Base-by-base conservation (phyloP, 352 stramenopile species). In the Pythium apleroticum region DNA sequence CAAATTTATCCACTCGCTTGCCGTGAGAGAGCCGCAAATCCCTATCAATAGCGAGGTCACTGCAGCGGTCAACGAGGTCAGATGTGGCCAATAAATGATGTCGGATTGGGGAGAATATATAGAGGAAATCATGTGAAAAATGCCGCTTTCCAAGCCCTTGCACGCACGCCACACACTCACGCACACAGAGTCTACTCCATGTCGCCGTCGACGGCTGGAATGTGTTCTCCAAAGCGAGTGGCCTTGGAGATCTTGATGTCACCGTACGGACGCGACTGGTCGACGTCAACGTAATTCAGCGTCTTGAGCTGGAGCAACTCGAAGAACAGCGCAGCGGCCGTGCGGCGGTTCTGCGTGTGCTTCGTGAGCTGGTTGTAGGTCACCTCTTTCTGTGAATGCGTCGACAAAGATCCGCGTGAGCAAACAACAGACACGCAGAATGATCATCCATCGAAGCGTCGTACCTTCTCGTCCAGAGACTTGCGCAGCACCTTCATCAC, bases 281-380 rank as follows among this genome's bases (percentile, higher is more conserved):
- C 78, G 22, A 99, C 69, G 57, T 98, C 88, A 31, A 99, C 90
- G 74, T 97, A 99, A 78, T 99, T 96, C 69, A 98, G 96, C 4
- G 96, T 99, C 76, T 99, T 98, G n/a, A 99, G 80, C 74, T 98
- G 89, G 3, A 99, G 83, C 19, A 99, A 80, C 72, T 99, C 96
- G 65, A 99, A 99, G 74, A 99, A 99, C 39, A 98, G 81, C 46
- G 86, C 93, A 12, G 94, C 90, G 24, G 95, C 96, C 52, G 92
- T 99, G 48, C 95, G 76, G 63, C 86, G 80, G 62, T 74, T 93
- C 52, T 88, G 75, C 6, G 84, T 95, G 45, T 88, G 80, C 63
- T 93, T 90, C 0, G 88, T 93, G 8, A 97, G 71, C 43, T 91
- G 78, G 45, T 94, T 86, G 77, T 95, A 97, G 20, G 83, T 95